Evolutionary conservation across 768 basidiomycete genomes (phyloP).

Genomic region (Mycena olivaceomarginata): DNA sequence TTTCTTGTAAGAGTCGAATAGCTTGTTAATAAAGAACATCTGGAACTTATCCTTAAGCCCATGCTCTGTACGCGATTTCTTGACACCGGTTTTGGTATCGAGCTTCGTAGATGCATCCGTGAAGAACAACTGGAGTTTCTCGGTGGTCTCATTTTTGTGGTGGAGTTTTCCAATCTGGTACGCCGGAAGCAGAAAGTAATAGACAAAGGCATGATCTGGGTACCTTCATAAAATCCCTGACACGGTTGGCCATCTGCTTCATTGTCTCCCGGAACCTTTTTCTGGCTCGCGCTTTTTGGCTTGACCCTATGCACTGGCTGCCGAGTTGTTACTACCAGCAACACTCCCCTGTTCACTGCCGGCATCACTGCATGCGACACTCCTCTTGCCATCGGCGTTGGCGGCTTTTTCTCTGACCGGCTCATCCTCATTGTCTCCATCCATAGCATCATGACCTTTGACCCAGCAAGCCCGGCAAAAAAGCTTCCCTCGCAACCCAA

Average conservation of each 20-base stretch:
- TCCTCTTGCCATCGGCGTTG: neutral
- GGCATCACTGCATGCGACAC: neutral
- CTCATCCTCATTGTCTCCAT: slow-evolving; percentile 11
- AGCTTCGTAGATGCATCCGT: slow-evolving; percentile 33
- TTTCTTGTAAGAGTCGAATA: slow-evolving; percentile 46
- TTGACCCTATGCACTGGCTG: too few relatives aligned
- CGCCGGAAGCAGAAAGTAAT: too few relatives aligned
- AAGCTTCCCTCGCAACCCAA: too few relatives aligned
- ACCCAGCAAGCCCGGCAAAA: too few relatives aligned
- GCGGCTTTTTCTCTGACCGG: neutral
- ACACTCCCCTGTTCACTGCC: neutral
- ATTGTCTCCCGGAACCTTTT: slow-evolving; percentile 5
- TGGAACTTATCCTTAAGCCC: slow-evolving; percentile 60
- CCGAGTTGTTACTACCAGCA: neutral
- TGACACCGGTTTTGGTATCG: slow-evolving; percentile 42
- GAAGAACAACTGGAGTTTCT: slow-evolving; percentile 43
- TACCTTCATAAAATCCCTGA: slow-evolving; percentile 23
- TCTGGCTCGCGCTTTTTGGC: neutral
- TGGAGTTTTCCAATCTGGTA: slow-evolving; percentile 5
- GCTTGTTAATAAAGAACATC: slow-evolving; percentile 47
- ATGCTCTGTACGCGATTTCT: slow-evolving; percentile 46
- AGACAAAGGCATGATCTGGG: too few relatives aligned
- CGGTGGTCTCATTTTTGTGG: neutral
- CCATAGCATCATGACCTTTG: slow-evolving; percentile 20
- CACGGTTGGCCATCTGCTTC: slow-evolving; percentile 1